Base-by-base conservation (phyloP, 2,329 filamentous ascomycete genomes). In the Zasmidium angulare region DNA sequence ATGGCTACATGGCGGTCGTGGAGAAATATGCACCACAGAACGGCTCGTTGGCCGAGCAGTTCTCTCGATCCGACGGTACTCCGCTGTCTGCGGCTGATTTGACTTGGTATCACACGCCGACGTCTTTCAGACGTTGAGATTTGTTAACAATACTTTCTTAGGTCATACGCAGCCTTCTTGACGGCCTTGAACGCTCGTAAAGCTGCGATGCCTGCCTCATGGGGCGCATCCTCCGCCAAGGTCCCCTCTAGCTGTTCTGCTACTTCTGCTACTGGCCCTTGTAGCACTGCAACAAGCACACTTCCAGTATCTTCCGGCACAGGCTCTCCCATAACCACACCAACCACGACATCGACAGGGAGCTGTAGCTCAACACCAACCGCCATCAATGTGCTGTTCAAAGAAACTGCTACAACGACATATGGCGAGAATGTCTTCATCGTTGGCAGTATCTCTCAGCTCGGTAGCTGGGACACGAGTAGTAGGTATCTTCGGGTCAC, bases 21-120 rank as follows among this genome's bases (percentile, higher is more conserved):
- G 66, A 69, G 60, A 60, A 77, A 59, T 82, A 83, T 68, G 83
- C 84, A 0, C 79, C 81, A 2, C 64, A 79, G 0, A 84, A 86
- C 63, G 89, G 89, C n/a, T 82, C 82, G 1, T 71, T 91, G 14
- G 78, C 85, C 1, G 89, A 91, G 76, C 88, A 91, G 71, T 91
- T 84, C 67, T 79, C 82, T 64, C 82, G 81, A 65, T 71, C 67
- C 14, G 71, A 67, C 29, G 78, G 78, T 26, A 63, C 68, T 0
- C 86, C 85, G 1, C 75, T 87, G 2, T 89, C 86, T 1, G 89
- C 88, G 0, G 75, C 77, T 19, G 86, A 91, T 63, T 76, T 91
- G 24, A 90, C 88, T 2, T 91, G 88, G 88, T 43, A 43, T 43
- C 7, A 4, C 3, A 14, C 36, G 36, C 36, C n/a, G 9, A 14